Evolutionary conservation across 2,329 filamentous ascomycete species (phyloP), one percentile per base, ranked within the genome.

Genomic region (Neonectria ditissima): DNA sequence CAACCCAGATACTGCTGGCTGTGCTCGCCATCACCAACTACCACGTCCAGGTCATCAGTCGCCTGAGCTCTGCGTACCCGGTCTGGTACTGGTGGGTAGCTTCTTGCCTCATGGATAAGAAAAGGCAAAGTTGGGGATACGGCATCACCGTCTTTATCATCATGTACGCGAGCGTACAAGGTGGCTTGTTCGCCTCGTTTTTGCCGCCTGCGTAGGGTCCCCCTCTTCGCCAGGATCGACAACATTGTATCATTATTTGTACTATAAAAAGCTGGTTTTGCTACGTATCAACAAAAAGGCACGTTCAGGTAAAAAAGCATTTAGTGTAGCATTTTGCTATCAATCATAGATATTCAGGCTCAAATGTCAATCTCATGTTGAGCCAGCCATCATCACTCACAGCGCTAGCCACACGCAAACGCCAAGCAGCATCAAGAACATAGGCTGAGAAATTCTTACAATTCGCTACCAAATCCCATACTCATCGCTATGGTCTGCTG

Each of bases 1-100:
- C 90, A 4, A 86, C 88, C 4, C 95, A 99, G 77, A 78, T 92
- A 1, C 61, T 94, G 4, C 82, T 99, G 18, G 90, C 91, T 1
- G 65, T 87, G 2, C 78, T 95, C 63, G 92, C 93, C 20, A 78
- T 94, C 20, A 93, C 90, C 13, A 93, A 83, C 66, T 97, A 97
- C 75, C 96, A 99, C 75, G 91, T 97, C 26, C 96, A 99, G 79
- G 97, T 99, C 70, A 91, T 98, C 73, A 97, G 91, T 47, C 88
- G 96, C 24, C 85, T 99, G 16, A 91, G 93, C 1, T 97, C 94
- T 0, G 95, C 90, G 0, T 97, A 95, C 77, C 92, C 94, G 1
- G 79, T 96, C 18, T 97, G 94, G 93, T 96, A 97, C 76, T 90
- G 92, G 84, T 93, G 91, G 83, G 76, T 97, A 41, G 92, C 92